A percentile compares a stretch with the other conserved stretches of the same genome.
Conservation (phyloP, 2,329 filamentous ascomycete species). For the Ophiocordyceps polyrhachis-furcata region DNA sequence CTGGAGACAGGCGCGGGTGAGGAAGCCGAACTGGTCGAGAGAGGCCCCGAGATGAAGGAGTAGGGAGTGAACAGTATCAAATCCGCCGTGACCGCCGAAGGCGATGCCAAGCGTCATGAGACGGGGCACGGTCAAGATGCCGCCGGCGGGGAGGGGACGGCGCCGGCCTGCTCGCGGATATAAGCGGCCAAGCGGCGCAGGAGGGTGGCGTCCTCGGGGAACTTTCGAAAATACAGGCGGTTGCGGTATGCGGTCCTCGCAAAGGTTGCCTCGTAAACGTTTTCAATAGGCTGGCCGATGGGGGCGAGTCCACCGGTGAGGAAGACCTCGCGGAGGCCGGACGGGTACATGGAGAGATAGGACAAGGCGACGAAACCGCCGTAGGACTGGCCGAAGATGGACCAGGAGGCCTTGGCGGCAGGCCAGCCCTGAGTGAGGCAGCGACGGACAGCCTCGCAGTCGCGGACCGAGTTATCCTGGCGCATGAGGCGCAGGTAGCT, state of each 20-base stretch:
- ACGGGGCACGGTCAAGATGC: constrained; percentile 50
- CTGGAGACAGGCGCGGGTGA: constrained; percentile 53
- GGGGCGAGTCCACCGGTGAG: constrained; percentile 71
- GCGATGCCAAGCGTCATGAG: constrained; percentile 61
- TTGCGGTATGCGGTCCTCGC: constrained; percentile 54
- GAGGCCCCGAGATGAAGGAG: constrained; percentile 55
- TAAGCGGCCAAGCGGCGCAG: constrained; percentile 49
- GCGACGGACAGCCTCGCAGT: constrained; percentile 70
- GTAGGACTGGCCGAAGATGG: constrained; percentile 77
- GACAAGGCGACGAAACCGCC: constrained; percentile 73
- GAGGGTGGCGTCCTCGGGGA: constrained; percentile 54
- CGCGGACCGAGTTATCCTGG: constrained; percentile 76
- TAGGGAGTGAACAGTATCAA: constrained; percentile 56
- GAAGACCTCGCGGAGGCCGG: constrained; percentile 67
- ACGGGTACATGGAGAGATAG: constrained; percentile 65
- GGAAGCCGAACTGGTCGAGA: constrained; percentile 54
- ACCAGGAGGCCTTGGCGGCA: constrained; percentile 58
- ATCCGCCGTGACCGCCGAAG: constrained; percentile 62
- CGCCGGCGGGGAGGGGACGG: constrained; percentile 52
- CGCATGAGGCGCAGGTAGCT: constrained; percentile 71
- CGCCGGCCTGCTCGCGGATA: constrained; percentile 35
- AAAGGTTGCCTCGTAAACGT: constrained; percentile 59
- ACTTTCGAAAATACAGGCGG: constrained; percentile 65
- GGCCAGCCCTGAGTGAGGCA: constrained; percentile 54
- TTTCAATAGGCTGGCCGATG: constrained; percentile 48